Conservation (phyloP, 352 stramenopile genomes). For the Globisporangium acanthophoron region DNA sequence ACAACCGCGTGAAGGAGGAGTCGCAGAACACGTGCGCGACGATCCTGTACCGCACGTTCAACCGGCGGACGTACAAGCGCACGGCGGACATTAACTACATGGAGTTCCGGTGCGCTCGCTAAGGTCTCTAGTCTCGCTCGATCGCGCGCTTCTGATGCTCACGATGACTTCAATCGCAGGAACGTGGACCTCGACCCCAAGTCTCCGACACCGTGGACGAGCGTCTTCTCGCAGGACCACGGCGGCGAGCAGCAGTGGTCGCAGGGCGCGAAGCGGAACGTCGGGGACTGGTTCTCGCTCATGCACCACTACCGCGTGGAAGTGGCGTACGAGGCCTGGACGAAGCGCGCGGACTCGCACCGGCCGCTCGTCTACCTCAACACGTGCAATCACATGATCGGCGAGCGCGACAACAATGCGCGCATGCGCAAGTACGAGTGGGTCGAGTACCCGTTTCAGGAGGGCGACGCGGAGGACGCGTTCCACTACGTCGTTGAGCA, state of each 20-base stretch:
- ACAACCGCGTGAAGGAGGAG: conserved; percentile 69
- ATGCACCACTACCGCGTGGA: conserved; percentile 84
- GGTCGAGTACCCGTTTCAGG: conserved; percentile 77
- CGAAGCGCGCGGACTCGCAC: conserved; percentile 27
- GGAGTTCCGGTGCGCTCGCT: conserved; percentile 47
- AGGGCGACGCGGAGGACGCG: conserved; percentile 59
- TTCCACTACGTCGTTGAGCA: conserved; percentile 75
- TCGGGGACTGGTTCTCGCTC: conserved; percentile 85
- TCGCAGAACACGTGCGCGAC: conserved; percentile 77
- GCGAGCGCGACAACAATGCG: conserved; percentile 78
- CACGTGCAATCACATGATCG: conserved; percentile 90
- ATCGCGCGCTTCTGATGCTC: conserved; percentile 1
- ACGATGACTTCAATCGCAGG: conserved; percentile 15
- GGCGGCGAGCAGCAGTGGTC: conserved; percentile 73
- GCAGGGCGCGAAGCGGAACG: conserved; percentile 78
- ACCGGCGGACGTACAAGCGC: conserved; percentile 80
- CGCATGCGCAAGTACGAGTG: conserved; percentile 73
- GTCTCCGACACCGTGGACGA: conserved; percentile 40
- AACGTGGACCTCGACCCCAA: conserved; percentile 56
- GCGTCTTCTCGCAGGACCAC: conserved; percentile 71
- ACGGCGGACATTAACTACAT: conserved; percentile 90
- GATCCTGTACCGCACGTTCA: conserved; percentile 81
- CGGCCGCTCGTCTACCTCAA: conserved; percentile 81
- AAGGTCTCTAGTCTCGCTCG: neutral
- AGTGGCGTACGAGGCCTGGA: conserved; percentile 42